A percentile compares a stretch with the other conserved stretches of the same genome.
phyloP scores from a whole-genome alignment of 345 rosid species.

The Kernera saxatilis region DNA sequence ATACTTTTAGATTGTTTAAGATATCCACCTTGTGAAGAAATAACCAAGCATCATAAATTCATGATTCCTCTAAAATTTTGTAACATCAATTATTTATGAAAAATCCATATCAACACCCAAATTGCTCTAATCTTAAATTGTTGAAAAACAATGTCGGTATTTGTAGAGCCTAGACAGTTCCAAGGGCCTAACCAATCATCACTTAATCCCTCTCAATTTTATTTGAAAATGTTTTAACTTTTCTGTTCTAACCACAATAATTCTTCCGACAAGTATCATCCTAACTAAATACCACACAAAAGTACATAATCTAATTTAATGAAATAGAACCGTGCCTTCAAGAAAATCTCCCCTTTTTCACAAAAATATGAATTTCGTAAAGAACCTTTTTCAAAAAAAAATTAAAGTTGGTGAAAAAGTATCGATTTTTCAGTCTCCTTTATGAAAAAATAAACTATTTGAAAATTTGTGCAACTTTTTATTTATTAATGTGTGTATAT shows the following conservation, averaged over 20 bases:
- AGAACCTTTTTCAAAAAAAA: background rate
- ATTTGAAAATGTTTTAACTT: no score
- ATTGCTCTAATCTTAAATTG: background rate
- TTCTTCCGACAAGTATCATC: conserved; percentile 10
- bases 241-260: background rate
- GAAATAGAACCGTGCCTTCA: background rate
- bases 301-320: background rate
- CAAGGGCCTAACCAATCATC: no score
- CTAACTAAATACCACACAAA: conserved; percentile 14
- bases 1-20: background rate
- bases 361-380: background rate
- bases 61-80: background rate
- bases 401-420: background rate
- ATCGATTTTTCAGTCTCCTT: background rate
- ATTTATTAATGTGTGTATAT: no score
- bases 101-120: background rate
- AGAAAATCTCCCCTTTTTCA: background rate
- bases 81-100: background rate
- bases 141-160: no score
- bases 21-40: background rate
- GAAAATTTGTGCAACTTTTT: no score
- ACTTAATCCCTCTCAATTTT: background rate
- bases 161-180: no score
- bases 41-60: background rate
- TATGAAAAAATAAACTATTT: background rate